Evolutionary conservation across 257 asterid species (phyloP).

Genomic region (Henckelia pumila): DNA sequence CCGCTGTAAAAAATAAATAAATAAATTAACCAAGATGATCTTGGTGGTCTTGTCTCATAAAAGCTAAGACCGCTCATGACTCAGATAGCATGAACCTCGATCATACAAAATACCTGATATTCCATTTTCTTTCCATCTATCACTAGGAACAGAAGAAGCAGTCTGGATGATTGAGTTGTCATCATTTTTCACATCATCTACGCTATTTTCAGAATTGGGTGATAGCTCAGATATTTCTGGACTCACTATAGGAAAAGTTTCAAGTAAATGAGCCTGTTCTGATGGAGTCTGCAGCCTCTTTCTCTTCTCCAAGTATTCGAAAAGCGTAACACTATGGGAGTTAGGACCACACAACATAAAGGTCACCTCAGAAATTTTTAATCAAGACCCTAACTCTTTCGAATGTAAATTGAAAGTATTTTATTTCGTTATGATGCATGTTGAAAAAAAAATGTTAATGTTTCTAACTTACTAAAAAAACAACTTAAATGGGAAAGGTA

Average conservation of each 20-base stretch:
- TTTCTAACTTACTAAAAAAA: not conserved
- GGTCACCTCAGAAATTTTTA: not conserved
- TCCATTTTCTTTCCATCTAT: conserved; percentile 23
- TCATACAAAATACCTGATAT: conserved; percentile 35
- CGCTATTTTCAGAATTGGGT: conserved; percentile 26
- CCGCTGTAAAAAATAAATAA: conserved; percentile 24
- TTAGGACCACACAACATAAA: conserved; percentile 33
- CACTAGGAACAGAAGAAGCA: conserved; percentile 17
- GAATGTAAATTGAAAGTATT: not conserved
- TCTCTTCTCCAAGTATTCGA: conserved; percentile 43
- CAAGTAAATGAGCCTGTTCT: conserved; percentile 45
- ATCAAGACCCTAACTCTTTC: no score
- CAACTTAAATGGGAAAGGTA: not conserved
- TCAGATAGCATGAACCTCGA: not conserved
- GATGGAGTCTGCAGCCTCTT: conserved; percentile 42
- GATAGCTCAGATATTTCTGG: conserved; percentile 41
- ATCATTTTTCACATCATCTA: conserved; percentile 22
- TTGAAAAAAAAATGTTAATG: not conserved
- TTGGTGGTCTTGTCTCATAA: no score
- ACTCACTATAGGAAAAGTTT: conserved; percentile 47
- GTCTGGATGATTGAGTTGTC: conserved; percentile 24
- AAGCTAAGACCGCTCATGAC: not conserved
- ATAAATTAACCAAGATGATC: not conserved
- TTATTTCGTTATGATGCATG: no score
- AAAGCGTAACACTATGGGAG: conserved; percentile 31